A percentile compares a stretch with the other conserved stretches of the same genome.
Conservation (phyloP, 306 rosid genomes). For the Pyrus pyrifolia region DNA sequence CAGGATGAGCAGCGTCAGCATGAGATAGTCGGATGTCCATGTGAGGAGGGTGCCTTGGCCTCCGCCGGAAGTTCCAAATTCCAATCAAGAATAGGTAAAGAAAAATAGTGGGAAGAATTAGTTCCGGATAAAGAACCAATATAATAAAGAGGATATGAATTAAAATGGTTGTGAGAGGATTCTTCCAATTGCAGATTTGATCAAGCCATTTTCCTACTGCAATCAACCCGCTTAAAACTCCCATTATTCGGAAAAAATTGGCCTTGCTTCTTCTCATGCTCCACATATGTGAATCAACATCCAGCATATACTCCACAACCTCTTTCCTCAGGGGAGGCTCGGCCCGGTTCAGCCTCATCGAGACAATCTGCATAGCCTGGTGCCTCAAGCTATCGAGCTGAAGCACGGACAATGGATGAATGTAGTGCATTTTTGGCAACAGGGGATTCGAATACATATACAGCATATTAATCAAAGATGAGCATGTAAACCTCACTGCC, state of each 20-base stretch:
- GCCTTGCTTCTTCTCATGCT: conserved; percentile 98
- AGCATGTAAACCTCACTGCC: conserved; percentile 78
- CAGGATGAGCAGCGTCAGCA: conserved; percentile 75
- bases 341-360: conserved; percentile 63
- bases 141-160: conserved; percentile 75
- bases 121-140: conserved; percentile 77
- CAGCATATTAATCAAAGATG: conserved; percentile 68
- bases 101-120: conserved; percentile 71
- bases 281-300: conserved; percentile 92
- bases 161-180: conserved; percentile 74
- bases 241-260: conserved; percentile 89
- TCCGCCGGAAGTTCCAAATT: conserved; percentile 77
- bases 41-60: conserved; percentile 85
- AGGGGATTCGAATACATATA: conserved; percentile 66
- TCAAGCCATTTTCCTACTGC: conserved; percentile 80
- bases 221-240: conserved; percentile 56
- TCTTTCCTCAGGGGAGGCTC: conserved; percentile 91
- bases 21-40: conserved; percentile 84
- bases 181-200: conserved; percentile 84
- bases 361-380: conserved; percentile 76
- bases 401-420: conserved; percentile 74
- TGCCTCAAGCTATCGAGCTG: conserved; percentile 76
- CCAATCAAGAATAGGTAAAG: conserved; percentile 85
- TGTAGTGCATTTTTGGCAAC: conserved; percentile 92
- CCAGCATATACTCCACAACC: conserved; percentile 85